Evolutionary conservation across 257 asterid species (phyloP), one percentile per base, ranked within the genome.

Genomic region (Sherardia arvensis): DNA sequence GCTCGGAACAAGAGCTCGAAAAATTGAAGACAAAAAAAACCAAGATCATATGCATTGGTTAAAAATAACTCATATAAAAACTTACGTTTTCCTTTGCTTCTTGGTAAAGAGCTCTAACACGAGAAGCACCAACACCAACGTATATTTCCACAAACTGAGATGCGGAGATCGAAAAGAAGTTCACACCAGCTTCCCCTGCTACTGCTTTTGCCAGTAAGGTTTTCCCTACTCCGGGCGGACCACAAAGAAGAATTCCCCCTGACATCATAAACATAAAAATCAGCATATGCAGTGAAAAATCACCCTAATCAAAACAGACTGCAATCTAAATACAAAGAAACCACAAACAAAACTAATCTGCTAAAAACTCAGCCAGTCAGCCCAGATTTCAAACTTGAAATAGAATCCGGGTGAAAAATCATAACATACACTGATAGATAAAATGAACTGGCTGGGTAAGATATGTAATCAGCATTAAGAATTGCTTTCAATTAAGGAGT

Each of bases 161-260:
- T 26, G 99, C 99, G 71, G 99, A 92, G 65, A 92, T 92, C 66
- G 99, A 92, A 80, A 92, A 92, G 94, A 92, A 92, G 77, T 87
- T 92, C 69, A 92, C 98, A 38, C 95, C 98, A 66, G 98, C 98
- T 83, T 92, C 97, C 63, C 98, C 97, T 73, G 97, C 98, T 58
- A 92, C 97, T 55, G 98, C 97, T 83, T 92, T 89, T 64, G 98
- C 98, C 69, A 92, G 77, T 66, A 92, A 78, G 51, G 98, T 92
- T 87, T 92, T 92, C 81, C 97, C 98, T 64, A 92, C 98, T 55
- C 98, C 98, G 10, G 98, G 98, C 33, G 98, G 97, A 11, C 98
- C 98, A 84, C 95, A 92, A 64, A 92, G 95, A 71, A 88, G 95
- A 81, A 88, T 92, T 64, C 98, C 97, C 59, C 97, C 98, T 92